Evolutionary conservation across 1,284 basidiomycete species (phyloP).

Genomic region (Chiua sp.): DNA sequence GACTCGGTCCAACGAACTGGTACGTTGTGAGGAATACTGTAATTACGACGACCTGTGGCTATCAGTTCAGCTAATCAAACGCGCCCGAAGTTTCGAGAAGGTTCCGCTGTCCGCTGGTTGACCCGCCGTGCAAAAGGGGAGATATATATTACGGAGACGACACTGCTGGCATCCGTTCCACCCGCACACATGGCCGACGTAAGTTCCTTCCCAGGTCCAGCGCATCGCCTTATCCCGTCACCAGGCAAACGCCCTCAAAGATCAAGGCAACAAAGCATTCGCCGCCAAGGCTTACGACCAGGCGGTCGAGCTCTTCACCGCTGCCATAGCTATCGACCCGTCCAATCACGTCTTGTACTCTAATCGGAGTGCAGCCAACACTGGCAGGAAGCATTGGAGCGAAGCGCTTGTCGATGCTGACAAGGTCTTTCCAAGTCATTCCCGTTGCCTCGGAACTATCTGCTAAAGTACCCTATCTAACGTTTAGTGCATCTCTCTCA

Average conservation of each 20-base stretch:
- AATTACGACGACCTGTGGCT: too few relatives aligned
- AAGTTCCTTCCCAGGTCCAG: constrained; percentile 11
- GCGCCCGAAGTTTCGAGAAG: constrained; percentile 37
- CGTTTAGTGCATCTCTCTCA: constrained; percentile 73
- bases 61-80: background rate
- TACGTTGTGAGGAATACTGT: too few relatives aligned
- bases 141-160: too few relatives aligned
- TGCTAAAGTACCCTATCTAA: constrained; percentile 6
- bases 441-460: constrained; percentile 7
- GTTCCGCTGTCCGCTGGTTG: too few relatives aligned
- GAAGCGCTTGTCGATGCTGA: constrained; percentile 91
- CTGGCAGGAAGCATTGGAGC: constrained; percentile 81
- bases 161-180: too few relatives aligned
- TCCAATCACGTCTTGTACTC: constrained; percentile 91
- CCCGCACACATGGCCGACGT: constrained; percentile 35
- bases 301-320: constrained; percentile 87
- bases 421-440: constrained; percentile 55
- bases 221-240: background rate
- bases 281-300: constrained; percentile 91
- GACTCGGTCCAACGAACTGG: too few relatives aligned
- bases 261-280: constrained; percentile 96
- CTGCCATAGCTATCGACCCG: constrained; percentile 87
- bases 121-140: constrained; percentile 7
- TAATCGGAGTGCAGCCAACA: constrained; percentile 90
- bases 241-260: constrained; percentile 76